phyloP scores from a whole-genome alignment of 768 basidiomycete genomes.

The Lactifluus piperatus region DNA sequence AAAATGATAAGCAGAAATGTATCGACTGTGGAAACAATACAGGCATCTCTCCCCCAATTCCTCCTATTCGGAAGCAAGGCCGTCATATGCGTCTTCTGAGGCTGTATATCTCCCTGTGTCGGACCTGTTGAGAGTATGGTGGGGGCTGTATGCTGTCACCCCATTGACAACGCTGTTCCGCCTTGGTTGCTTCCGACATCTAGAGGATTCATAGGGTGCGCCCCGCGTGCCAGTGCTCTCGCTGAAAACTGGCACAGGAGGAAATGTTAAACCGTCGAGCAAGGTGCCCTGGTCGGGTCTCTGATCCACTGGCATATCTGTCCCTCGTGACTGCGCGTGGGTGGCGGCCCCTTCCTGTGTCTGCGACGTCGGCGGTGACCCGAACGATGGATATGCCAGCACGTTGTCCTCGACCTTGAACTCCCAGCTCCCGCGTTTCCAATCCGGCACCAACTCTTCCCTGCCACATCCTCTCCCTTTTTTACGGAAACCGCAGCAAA shows the following conservation, averaged over 20 bases:
- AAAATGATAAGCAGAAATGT: neutral
- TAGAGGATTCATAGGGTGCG: neutral
- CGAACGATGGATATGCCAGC: conserved; percentile 27
- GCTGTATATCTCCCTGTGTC: neutral
- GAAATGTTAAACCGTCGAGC: neutral
- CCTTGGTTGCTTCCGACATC: neutral
- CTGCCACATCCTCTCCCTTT: conserved; percentile 24
- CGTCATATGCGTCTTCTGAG: conserved; percentile 16
- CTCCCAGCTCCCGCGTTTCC: conserved; percentile 54
- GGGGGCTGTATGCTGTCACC: neutral
- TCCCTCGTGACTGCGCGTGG: neutral
- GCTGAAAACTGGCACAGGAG: neutral
- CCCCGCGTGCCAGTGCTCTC: neutral
- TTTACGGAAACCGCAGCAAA: conserved; percentile 34
- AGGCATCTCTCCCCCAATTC: neutral
- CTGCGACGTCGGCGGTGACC: conserved; percentile 17
- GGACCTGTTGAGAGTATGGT: neutral
- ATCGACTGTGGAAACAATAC: neutral
- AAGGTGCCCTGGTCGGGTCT: neutral
- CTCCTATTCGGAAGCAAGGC: conserved; percentile 3
- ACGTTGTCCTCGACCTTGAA: conserved; percentile 25
- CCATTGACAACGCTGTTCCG: neutral
- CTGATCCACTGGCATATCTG: neutral
- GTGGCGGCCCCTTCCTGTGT: neutral
- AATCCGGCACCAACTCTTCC: conserved; percentile 58